A percentile compares a stretch with the other conserved stretches of the same genome.
Evolutionary conservation across 1,139 yeast species (phyloP).

Genomic region (Sugiyamaella sp.): DNA sequence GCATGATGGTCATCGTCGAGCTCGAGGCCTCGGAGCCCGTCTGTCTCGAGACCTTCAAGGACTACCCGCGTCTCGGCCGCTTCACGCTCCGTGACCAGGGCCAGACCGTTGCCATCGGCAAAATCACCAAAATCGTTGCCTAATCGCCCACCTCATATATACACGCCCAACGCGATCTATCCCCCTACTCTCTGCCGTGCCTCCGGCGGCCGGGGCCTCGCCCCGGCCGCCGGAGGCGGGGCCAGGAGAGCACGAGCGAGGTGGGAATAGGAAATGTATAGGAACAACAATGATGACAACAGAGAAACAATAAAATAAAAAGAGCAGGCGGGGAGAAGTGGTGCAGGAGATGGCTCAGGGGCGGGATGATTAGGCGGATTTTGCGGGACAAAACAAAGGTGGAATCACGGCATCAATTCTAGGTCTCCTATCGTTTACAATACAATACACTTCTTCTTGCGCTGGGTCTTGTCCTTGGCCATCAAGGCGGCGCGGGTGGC

Average conservation of each 20-base stretch:
- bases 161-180: no score
- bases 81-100: slow-evolving; percentile 99
- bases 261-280: not conserved
- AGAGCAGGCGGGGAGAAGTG: not conserved
- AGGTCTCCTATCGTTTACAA: slow-evolving; percentile 45
- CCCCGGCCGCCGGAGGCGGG: slow-evolving; percentile 7
- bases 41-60: slow-evolving; percentile 89
- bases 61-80: slow-evolving; percentile 95
- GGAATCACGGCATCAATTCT: slow-evolving; percentile 7
- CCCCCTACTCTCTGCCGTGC: not conserved
- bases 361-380: not conserved
- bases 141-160: slow-evolving; percentile 26
- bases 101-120: slow-evolving; percentile 96
- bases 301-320: not conserved
- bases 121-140: slow-evolving; percentile 56
- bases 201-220: slow-evolving; percentile 13
- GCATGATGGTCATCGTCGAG: slow-evolving; percentile 95
- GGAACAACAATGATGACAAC: not conserved
- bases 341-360: not conserved
- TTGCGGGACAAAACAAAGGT: not conserved
- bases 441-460: slow-evolving; percentile 53
- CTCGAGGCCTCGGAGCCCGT: slow-evolving; percentile 84
- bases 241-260: not conserved
- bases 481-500: slow-evolving; percentile 88
- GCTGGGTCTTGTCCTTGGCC: slow-evolving; percentile 52